A percentile compares a stretch with the other conserved stretches of the same genome.
Evolutionary conservation across 345 rosid species (phyloP).

Genomic region (Trapa bicornis): DNA sequence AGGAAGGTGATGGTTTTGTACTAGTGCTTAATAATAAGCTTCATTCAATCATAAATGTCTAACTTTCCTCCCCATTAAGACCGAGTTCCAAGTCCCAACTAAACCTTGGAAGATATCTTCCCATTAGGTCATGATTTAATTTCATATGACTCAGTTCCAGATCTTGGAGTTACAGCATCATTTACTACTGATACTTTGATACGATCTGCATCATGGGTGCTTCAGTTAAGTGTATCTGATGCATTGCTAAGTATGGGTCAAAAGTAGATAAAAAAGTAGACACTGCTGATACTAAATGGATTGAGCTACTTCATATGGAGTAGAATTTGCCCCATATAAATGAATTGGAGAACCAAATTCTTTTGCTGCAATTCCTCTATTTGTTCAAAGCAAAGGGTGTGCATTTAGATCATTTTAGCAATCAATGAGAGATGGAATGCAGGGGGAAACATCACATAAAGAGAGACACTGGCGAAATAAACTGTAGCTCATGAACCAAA

Average conservation of each 20-base stretch:
- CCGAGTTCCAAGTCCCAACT: slow-evolving; percentile 1
- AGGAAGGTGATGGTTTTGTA: not conserved
- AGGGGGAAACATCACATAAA: not conserved
- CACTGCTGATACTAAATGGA: not conserved
- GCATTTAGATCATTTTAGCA: too few relatives aligned
- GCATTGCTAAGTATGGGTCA: not conserved
- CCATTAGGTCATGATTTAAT: not conserved
- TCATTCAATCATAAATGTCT: not conserved
- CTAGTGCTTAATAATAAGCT: not conserved
- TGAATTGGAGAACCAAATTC: not conserved
- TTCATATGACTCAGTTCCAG: not conserved
- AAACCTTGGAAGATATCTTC: not conserved
- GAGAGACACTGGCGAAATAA: not conserved
- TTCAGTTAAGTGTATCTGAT: not conserved
- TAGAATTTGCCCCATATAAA: not conserved
- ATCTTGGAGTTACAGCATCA: not conserved
- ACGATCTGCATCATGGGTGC: not conserved
- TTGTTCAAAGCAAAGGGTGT: too few relatives aligned
- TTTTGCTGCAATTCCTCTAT: too few relatives aligned
- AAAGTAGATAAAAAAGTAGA: not conserved
- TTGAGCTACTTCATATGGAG: not conserved
- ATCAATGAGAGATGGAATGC: not conserved
- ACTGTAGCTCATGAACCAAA: slow-evolving; percentile 12
- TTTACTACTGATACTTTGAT: not conserved
- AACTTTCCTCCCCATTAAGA: not conserved